Conservation (phyloP, 2,329 filamentous ascomycete species). For the Aspergillus quadricinctus region DNA sequence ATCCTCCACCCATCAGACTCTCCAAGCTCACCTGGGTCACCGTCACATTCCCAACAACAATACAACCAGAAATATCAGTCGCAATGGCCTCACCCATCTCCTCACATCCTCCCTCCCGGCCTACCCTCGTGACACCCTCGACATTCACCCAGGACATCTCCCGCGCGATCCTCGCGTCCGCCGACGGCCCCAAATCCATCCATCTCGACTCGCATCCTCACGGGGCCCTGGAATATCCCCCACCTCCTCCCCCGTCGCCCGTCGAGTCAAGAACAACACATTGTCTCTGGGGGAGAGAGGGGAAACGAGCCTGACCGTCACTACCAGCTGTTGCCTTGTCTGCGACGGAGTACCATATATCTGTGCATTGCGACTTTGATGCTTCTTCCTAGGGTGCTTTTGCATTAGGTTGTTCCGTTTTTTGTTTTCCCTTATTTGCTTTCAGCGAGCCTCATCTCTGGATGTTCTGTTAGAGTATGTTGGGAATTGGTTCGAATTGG, state of each 20-base stretch:
- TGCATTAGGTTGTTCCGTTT: neutral
- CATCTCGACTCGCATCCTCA: conserved; percentile 25
- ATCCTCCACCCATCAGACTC: neutral
- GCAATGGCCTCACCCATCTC: conserved; percentile 17
- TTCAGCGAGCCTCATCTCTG: neutral
- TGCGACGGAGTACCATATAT: neutral
- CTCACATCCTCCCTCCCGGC: conserved; percentile 14
- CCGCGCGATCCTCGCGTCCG: conserved; percentile 35
- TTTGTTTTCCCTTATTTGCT: neutral
- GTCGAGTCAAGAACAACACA: conserved; percentile 17
- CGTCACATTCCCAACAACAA: neutral
- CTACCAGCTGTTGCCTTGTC: neutral
- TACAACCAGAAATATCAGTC: neutral
- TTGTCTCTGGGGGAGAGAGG: conserved; percentile 5
- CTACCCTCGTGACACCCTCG: conserved; percentile 18
- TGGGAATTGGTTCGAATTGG: neutral
- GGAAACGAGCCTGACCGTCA: conserved; percentile 1
- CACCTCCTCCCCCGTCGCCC: conserved; percentile 30
- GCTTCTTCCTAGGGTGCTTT: neutral
- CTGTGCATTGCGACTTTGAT: neutral
- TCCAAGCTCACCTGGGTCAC: neutral
- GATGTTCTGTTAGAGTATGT: neutral
- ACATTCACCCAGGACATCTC: conserved; percentile 36
- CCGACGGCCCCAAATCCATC: conserved; percentile 27
- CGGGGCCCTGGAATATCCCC: conserved; percentile 18